Evolutionary conservation across 805 yeast genomes (phyloP).

Genomic region (Ogataea pilisensis): DNA sequence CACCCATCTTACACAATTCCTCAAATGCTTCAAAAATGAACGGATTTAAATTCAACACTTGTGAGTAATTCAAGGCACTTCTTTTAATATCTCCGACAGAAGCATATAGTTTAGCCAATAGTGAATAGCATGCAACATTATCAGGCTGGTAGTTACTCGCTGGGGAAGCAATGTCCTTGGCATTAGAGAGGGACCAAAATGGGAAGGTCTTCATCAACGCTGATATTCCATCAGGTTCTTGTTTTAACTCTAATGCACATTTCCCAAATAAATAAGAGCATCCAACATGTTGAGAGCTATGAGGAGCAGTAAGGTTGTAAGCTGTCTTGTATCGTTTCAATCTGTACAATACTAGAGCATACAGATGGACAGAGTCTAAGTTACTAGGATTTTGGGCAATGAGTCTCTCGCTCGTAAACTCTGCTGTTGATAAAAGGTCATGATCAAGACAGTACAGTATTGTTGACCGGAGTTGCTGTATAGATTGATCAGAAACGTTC

Average conservation of each 20-base stretch:
- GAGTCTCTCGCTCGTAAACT: slow-evolving; percentile 79
- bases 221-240: slow-evolving; percentile 57
- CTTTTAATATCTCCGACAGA: slow-evolving; percentile 57
- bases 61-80: slow-evolving; percentile 63
- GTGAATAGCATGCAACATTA: slow-evolving; percentile 58
- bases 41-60: slow-evolving; percentile 71
- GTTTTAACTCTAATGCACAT: slow-evolving; percentile 53
- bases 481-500: slow-evolving; percentile 21
- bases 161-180: background rate
- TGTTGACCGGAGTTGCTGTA: slow-evolving; percentile 45
- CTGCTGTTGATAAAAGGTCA: slow-evolving; percentile 70
- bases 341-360: slow-evolving; percentile 62
- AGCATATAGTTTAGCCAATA: slow-evolving; percentile 66
- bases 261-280: slow-evolving; percentile 73
- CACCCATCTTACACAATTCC: slow-evolving; percentile 68
- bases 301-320: slow-evolving; percentile 40
- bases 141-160: slow-evolving; percentile 47
- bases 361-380: slow-evolving; percentile 61
- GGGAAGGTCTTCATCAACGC: slow-evolving; percentile 39
- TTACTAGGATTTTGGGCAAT: slow-evolving; percentile 57
- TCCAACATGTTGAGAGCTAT: slow-evolving; percentile 54
- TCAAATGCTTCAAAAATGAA: slow-evolving; percentile 84
- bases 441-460: slow-evolving; percentile 71
- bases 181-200: slow-evolving; percentile 30
- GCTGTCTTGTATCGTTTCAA: slow-evolving; percentile 60